These are phyloP conservation scores for Thalia dealbata DNA, from an alignment of 176 grass and related monocot genomes.

Conservation along the genomic window DNA sequence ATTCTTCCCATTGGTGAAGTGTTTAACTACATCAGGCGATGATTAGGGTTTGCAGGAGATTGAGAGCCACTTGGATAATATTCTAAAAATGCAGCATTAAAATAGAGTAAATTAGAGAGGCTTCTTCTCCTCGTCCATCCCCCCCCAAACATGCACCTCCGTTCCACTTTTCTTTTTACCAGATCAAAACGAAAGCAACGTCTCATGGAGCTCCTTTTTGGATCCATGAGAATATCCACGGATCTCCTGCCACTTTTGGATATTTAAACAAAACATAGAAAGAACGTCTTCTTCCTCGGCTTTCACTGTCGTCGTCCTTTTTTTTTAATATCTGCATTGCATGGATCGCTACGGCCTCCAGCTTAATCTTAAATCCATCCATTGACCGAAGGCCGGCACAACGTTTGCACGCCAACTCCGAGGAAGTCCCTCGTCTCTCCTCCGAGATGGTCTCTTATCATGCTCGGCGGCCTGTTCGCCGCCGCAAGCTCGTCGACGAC, in stretches of 20 bases:
- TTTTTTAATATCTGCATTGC: not conserved
- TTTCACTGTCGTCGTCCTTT: no score
- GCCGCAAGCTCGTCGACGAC: constrained; percentile 21
- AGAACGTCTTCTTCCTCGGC: no score
- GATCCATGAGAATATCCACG: not conserved
- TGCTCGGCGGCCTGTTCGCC: constrained; percentile 11
- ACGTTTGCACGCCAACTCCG: constrained; percentile 69
- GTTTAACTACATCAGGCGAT: no score
- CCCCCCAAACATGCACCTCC: no score
- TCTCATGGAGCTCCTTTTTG: not conserved
- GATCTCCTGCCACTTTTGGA: no score
- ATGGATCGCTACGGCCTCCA: not conserved
- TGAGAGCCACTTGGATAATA: no score
- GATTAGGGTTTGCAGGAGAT: no score
- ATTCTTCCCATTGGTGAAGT: no score
- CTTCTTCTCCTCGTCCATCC: not conserved
- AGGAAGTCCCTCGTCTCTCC: constrained; percentile 87
- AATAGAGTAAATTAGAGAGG: not conserved
- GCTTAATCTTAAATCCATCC: constrained; percentile 45
- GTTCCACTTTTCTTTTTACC: not conserved
- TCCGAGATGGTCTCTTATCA: not conserved
- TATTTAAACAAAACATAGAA: no score
- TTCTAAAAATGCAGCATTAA: no score
- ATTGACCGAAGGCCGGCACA: constrained; percentile 53
- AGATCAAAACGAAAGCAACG: not conserved